A percentile compares a stretch with the other conserved stretches of the same genome.
These are phyloP conservation scores for Mycosarcoma mackinlayi DNA, from an alignment of 1,284 basidiomycete species.

Conservation along the genomic window DNA sequence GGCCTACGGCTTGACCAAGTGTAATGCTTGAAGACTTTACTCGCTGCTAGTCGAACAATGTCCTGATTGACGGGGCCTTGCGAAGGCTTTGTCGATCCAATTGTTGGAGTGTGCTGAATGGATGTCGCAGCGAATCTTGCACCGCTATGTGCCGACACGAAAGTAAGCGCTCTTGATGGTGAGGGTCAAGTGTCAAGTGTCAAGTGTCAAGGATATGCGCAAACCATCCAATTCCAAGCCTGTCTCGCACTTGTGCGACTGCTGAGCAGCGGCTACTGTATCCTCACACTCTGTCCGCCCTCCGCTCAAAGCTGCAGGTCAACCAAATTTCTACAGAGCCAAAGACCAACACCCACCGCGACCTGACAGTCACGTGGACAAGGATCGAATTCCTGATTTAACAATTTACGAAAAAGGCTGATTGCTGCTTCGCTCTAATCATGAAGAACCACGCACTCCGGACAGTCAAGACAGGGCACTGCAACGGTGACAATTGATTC, in stretches of 20 bases:
- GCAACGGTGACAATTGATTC: conserved; percentile 1
- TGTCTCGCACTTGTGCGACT: too few relatives aligned
- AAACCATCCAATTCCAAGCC: too few relatives aligned
- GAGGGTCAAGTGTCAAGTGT: too few relatives aligned
- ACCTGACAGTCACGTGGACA: conserved; percentile 35
- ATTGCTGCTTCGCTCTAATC: too few relatives aligned
- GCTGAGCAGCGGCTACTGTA: too few relatives aligned
- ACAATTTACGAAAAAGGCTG: too few relatives aligned
- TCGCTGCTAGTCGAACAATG: not conserved
- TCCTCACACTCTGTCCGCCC: too few relatives aligned
- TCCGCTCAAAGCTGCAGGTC: conserved; percentile 24
- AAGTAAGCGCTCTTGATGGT: too few relatives aligned
- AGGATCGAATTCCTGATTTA: conserved; percentile 3
- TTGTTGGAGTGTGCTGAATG: not conserved
- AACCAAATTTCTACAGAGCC: conserved; percentile 32
- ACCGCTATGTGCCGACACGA: not conserved
- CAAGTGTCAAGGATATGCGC: too few relatives aligned
- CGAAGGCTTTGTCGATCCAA: too few relatives aligned
- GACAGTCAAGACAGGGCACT: not conserved
- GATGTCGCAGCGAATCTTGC: not conserved
- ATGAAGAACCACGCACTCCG: not conserved
- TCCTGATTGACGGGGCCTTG: too few relatives aligned
- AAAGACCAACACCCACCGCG: conserved; percentile 44
- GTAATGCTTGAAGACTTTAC: not conserved
- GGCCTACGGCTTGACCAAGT: not conserved